Conservation (phyloP, 768 basidiomycete species). For the Tricholoma hemisulphureum region DNA sequence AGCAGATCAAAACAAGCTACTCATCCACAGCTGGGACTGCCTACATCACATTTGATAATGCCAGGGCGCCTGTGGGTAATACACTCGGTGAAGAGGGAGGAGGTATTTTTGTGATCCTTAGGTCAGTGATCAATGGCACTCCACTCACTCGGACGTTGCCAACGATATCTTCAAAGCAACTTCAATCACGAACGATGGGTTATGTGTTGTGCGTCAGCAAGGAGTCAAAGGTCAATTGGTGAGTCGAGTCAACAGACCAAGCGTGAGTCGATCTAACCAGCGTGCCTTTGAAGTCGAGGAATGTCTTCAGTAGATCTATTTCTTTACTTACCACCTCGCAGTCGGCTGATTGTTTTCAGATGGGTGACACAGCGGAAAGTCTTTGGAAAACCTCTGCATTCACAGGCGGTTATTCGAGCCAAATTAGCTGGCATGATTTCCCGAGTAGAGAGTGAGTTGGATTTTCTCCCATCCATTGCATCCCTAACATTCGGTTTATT, state of each 20-base stretch:
- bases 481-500: not conserved
- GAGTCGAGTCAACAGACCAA: not conserved
- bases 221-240: slow-evolving; percentile 20
- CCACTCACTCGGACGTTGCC: not conserved
- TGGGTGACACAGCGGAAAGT: slow-evolving; percentile 90
- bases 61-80: slow-evolving; percentile 83
- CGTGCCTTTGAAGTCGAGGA: slow-evolving; percentile 59
- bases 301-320: slow-evolving; percentile 62
- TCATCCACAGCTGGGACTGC: slow-evolving; percentile 85
- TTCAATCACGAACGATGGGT: slow-evolving; percentile 97
- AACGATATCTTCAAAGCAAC: slow-evolving; percentile 46
- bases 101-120: slow-evolving; percentile 33
- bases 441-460: slow-evolving; percentile 45
- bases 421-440: slow-evolving; percentile 91
- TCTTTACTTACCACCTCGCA: not conserved
- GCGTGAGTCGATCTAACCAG: not conserved
- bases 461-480: not conserved
- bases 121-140: slow-evolving; percentile 11
- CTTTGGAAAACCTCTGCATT: slow-evolving; percentile 83
- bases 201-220: slow-evolving; percentile 41
- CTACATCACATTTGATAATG: slow-evolving; percentile 80
- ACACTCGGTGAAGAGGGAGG: slow-evolving; percentile 55
- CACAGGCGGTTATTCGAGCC: slow-evolving; percentile 82
- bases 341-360: slow-evolving; percentile 29
- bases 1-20: slow-evolving; percentile 66